Evolutionary conservation across 306 rosid species (phyloP), one percentile per base, ranked within the genome.

Genomic region (Hippophae tibetana): DNA sequence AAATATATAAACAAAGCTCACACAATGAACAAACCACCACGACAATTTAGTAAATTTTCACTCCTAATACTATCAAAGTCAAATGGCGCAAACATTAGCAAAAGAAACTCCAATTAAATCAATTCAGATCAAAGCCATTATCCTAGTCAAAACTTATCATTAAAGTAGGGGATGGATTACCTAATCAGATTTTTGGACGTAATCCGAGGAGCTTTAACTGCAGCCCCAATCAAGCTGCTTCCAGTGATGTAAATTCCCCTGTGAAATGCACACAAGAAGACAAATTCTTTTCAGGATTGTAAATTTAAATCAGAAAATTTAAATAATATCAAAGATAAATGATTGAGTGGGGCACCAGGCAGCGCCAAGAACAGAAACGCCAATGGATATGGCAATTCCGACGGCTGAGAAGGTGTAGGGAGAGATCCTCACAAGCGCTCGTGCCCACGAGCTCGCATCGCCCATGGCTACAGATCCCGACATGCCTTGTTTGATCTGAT

Each of bases 231-330:
- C 95, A 93, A 80, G 76, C 97, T 93, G 64, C 99, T 93, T 55
- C 99, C 99, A 44, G 99, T 93, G 4, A 93, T 93, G 69, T 84
- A 93, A 74, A 93, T 93, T 43, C 99, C 99, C 99, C 99, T 93
- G 41, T 18, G 42, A 63, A 56, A 60, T 41, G 13, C 9, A 42
- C 43, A 54, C 12, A 7, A 7, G 31, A 12, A 6, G 47, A 50
- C 4, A 57, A 65, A 8, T 47, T 60, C 26, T 49, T 42, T 18
- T 8, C 63, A 58, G 1, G 60, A 65, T 69, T 49, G 53, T 1
- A 48, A 48, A 48, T 48, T 5, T 3, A 48, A 13, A 49, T 13
- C 53, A 13, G 53, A 49, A 49, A 12, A 12, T 5, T 6, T 2
- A 47, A 47, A 47, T 9, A 8, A 47, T 47, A 9, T 10, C 52